phyloP scores from a whole-genome alignment of 805 yeast species.

The Priceomyces carsonii region DNA sequence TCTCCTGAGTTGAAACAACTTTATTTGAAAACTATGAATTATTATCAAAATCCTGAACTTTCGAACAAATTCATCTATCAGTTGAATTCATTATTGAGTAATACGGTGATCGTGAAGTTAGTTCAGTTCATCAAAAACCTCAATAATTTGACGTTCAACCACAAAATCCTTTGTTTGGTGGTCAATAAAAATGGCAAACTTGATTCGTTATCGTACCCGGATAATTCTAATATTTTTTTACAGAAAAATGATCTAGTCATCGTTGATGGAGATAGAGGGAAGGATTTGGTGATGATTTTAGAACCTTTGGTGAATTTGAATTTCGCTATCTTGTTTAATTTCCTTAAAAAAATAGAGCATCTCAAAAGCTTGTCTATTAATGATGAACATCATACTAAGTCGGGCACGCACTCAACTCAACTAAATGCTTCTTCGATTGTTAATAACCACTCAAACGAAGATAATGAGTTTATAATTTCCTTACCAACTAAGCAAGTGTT shows the following conservation, averaged over 20 bases:
- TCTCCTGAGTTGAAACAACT: constrained; percentile 55
- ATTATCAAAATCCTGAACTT: constrained; percentile 46
- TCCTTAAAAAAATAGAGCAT: constrained; percentile 72
- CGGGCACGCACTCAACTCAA: constrained; percentile 41
- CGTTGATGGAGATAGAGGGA: constrained; percentile 84
- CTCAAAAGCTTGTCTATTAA: constrained; percentile 50
- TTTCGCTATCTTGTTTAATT: constrained; percentile 70
- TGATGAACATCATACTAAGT: constrained; percentile 21
- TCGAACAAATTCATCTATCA: constrained; percentile 26
- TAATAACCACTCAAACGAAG: constrained; percentile 48
- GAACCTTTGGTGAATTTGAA: constrained; percentile 64
- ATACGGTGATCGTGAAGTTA: constrained; percentile 29
- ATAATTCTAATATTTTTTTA: constrained; percentile 59
- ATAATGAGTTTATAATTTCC: constrained; percentile 59
- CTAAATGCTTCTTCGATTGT: constrained; percentile 37
- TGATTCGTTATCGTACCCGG: constrained; percentile 69
- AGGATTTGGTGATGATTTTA: constrained; percentile 71
- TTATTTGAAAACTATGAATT: constrained; percentile 50
- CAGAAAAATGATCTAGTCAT: constrained; percentile 67
- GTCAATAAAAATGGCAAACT: constrained; percentile 64
- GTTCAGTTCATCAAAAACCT: constrained; percentile 40
- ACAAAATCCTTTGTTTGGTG: constrained; percentile 48
- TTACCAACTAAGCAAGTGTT: constrained; percentile 78
- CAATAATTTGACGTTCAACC: constrained; percentile 42
- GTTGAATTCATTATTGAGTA: constrained; percentile 25